phyloP scores from a whole-genome alignment of 768 basidiomycete species.

The Pleurotus salmoneostramineus region DNA sequence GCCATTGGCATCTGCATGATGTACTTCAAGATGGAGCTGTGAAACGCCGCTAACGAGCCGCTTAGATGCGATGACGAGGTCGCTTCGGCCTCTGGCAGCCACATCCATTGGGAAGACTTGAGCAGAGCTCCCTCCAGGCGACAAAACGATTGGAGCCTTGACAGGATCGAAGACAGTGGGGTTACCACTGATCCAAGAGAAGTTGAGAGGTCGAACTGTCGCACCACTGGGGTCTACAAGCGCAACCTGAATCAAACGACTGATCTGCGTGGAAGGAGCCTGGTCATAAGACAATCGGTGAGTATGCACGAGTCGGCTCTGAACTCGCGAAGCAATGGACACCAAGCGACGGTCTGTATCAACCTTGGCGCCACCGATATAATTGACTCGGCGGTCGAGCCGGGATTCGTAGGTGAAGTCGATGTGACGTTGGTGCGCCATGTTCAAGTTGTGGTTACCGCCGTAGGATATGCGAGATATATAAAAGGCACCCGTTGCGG shows the following conservation, averaged over 20 bases:
- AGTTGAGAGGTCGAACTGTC: constrained; percentile 7
- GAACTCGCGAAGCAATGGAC: not conserved
- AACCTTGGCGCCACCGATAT: constrained; percentile 1
- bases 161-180: constrained; percentile 8
- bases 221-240: constrained; percentile 9
- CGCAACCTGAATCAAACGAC: not conserved
- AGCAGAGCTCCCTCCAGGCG: not conserved
- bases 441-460: constrained; percentile 1
- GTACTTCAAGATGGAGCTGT: constrained; percentile 4
- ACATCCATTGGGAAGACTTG: not conserved
- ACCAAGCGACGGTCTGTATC: not conserved
- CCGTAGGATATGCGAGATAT: constrained; percentile 5
- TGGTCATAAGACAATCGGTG: constrained; percentile 2
- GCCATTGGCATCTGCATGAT: constrained; percentile 1
- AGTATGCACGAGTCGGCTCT: not conserved
- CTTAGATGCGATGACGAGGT: constrained; percentile 1
- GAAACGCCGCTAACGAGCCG: not conserved
- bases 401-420: not conserved
- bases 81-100: not conserved
- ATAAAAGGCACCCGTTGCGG: not conserved
- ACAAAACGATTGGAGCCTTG: not conserved
- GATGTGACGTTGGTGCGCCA: constrained; percentile 2
- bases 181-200: constrained; percentile 11
- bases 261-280: not conserved
- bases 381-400: not conserved